Percentiles rank a stretch among this genome's conserved stretches.
These are phyloP conservation scores for Chenopodium formosanum DNA, from an alignment of 148 eudicot genomes.

Conservation along the genomic window DNA sequence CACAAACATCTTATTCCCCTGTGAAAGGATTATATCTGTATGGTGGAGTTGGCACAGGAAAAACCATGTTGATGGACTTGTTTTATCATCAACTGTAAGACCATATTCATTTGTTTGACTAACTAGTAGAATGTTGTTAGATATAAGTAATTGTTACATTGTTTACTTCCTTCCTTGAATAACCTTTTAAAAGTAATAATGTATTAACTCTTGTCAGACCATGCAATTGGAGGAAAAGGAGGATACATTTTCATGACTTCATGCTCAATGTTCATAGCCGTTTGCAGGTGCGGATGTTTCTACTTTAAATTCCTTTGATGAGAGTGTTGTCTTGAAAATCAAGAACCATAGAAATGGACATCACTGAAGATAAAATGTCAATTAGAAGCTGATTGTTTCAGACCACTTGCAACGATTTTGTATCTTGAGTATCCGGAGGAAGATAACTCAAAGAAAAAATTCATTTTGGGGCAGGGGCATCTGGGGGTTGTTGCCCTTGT, in stretches of 20 bases:
- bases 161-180: neutral
- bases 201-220: slow-evolving; percentile 49
- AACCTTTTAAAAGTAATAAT: neutral
- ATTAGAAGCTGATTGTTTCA: neutral
- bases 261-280: slow-evolving; percentile 92
- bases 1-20: slow-evolving; percentile 68
- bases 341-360: neutral
- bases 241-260: slow-evolving; percentile 98
- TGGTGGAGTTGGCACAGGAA: slow-evolving; percentile 97
- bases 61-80: slow-evolving; percentile 98
- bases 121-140: neutral
- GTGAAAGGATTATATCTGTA: slow-evolving; percentile 82
- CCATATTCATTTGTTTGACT: neutral
- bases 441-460: neutral
- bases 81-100: slow-evolving; percentile 79
- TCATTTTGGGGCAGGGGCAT: too few species aligned
- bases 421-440: neutral
- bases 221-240: slow-evolving; percentile 77
- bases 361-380: neutral
- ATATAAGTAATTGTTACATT: neutral
- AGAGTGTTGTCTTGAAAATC: neutral
- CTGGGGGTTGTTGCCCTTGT: too few species aligned
- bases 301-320: neutral
- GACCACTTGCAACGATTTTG: neutral
- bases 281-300: slow-evolving; percentile 50